Base-by-base conservation (phyloP, 2,329 filamentous ascomycete species). In the Lasiodiplodia theobromae region DNA sequence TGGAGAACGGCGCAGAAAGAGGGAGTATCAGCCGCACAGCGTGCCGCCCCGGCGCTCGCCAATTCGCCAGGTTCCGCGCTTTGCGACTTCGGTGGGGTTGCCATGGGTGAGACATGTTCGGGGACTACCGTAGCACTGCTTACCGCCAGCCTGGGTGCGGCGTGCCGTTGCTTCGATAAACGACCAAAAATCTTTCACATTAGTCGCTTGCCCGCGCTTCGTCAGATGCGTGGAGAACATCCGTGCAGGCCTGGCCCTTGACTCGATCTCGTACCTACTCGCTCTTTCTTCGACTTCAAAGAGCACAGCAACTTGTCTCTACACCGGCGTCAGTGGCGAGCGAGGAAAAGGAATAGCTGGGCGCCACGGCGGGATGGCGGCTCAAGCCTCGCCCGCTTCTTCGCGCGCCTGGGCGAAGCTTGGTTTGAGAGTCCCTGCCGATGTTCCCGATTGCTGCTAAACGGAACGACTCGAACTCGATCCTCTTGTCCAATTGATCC, bases 301-400 rank as follows among this genome's bases (percentile, higher is more conserved):
- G 56, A 31, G 34, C 54, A 12, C 25, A 25, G 23, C 7, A 6
- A 12, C 47, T 31, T 52, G 60, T 64, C 12, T 64, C 60, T 62
- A 28, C 57, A 34, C 57, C 57, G 7, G 57, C 57, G 57, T 60
- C 57, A 60, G 57, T 14, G 57, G 57, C 57, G 44, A 7, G 25
- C 38, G 38, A 47, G 23, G 12, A 60, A 21, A 25, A 21, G 8
- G 56, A 44, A n/a, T 6, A 18, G 34, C 31, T 18, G 38, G 38
- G 60, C 44, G 60, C 31, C 60, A n/a, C 47, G 60, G 21, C 60
- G 40, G 44, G 60, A 47, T 21, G n/a, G 60, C 25, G 60, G 44
- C 28, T 64, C 60, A 64, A 64, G 60, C 60, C 60, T 63, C 58
- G 58, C 58, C n/a, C 25, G 40, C 58, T 23, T 60, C 57, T 23